Evolutionary conservation across 2,329 filamentous ascomycete genomes (phyloP).

Genomic region (Talaromyces sp.): DNA sequence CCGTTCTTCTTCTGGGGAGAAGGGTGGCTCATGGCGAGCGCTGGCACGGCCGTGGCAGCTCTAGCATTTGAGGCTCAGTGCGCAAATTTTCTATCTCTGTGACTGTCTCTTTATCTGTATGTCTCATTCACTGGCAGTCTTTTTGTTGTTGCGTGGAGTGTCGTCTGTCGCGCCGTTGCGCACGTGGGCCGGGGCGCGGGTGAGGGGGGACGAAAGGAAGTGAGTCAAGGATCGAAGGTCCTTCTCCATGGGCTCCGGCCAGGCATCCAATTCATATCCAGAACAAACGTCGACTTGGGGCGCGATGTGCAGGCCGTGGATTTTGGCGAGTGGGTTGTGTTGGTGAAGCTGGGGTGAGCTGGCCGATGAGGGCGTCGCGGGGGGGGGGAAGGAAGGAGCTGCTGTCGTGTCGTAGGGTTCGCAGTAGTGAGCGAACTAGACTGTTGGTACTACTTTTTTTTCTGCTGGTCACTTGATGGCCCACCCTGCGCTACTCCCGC

Average conservation of each 20-base stretch:
- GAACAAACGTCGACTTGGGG: background rate
- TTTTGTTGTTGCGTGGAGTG: background rate
- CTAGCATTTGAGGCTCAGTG: background rate
- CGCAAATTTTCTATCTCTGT: background rate
- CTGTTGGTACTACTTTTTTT: background rate
- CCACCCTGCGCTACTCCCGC: background rate
- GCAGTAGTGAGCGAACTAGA: background rate
- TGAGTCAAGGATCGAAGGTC: background rate
- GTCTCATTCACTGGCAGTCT: background rate
- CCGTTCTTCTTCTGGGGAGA: conserved; percentile 30
- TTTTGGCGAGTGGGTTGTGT: background rate
- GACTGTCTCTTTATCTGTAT: background rate
- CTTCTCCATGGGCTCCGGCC: conserved; percentile 1
- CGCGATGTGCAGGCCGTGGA: background rate
- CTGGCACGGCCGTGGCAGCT: conserved; percentile 3
- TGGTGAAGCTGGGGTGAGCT: background rate
- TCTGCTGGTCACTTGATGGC: background rate
- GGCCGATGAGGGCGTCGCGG: background rate
- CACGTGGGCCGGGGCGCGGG: background rate
- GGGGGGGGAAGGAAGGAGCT: background rate
- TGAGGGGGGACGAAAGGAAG: background rate
- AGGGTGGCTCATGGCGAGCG: conserved; percentile 36
- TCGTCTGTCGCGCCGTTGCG: background rate
- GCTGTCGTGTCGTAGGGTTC: background rate
- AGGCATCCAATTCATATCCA: background rate